Evolutionary conservation across 768 basidiomycete genomes (phyloP).

Genomic region (Amanita thiersii): DNA sequence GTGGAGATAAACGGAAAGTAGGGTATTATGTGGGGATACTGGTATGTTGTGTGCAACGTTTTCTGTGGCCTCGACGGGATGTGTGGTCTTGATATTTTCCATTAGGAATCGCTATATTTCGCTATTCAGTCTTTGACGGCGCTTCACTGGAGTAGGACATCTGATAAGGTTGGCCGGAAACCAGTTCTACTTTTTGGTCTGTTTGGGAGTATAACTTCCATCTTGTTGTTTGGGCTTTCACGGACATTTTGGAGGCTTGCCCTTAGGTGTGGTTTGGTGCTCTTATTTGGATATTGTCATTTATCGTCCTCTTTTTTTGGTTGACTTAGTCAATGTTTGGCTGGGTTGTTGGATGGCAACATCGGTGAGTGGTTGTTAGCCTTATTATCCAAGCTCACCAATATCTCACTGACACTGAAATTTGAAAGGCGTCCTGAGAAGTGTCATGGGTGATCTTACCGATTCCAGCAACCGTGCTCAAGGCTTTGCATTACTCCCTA

Average conservation of each 20-base stretch:
- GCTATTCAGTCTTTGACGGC: constrained; percentile 36
- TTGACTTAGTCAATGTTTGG: constrained; percentile 32
- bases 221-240: constrained; percentile 43
- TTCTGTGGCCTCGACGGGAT: neutral
- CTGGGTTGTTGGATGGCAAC: constrained; percentile 51
- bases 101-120: constrained; percentile 46
- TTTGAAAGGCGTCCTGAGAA: constrained; percentile 38
- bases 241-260: constrained; percentile 33
- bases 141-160: constrained; percentile 44
- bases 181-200: constrained; percentile 40
- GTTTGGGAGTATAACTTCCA: constrained; percentile 34
- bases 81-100: neutral
- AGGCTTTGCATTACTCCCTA: constrained; percentile 30
- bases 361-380: constrained; percentile 24
- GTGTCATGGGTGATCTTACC: constrained; percentile 34
- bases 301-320: neutral
- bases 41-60: constrained; percentile 36
- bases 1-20: constrained; percentile 40
- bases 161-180: constrained; percentile 41
- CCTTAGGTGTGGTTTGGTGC: constrained; percentile 23
- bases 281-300: neutral
- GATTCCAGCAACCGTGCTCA: constrained; percentile 32
- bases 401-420: constrained; percentile 12
- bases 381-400: neutral
- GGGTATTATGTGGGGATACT: constrained; percentile 53